Evolutionary conservation across 2,329 filamentous ascomycete genomes (phyloP).

Genomic region (Sarocladium strictum): DNA sequence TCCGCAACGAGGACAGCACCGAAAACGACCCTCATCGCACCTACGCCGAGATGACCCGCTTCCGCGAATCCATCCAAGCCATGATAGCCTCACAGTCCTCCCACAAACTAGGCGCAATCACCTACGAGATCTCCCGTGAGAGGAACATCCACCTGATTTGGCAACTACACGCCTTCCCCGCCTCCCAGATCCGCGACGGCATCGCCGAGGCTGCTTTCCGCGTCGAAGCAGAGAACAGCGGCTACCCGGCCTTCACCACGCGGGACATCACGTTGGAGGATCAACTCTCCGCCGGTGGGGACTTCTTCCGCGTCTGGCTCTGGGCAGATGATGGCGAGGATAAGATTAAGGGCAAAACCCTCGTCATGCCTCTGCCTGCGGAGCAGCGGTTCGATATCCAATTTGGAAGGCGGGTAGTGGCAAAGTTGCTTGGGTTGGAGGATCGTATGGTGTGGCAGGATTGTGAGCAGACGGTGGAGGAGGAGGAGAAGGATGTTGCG

Average conservation of each 20-base stretch:
- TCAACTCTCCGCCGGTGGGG: constrained; percentile 37
- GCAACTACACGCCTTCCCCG: constrained; percentile 80
- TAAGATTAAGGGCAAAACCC: constrained; percentile 52
- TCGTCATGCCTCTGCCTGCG: constrained; percentile 68
- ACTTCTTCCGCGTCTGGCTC: constrained; percentile 81
- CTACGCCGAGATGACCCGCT: constrained; percentile 75
- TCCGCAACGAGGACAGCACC: constrained; percentile 40
- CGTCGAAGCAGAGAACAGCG: constrained; percentile 74
- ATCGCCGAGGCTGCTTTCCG: constrained; percentile 85
- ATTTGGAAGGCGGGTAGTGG: constrained; percentile 81
- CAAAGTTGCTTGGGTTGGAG: constrained; percentile 79
- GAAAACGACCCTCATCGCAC: constrained; percentile 54
- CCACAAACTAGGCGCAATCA: constrained; percentile 70
- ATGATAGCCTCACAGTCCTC: constrained; percentile 60
- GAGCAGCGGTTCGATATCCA: constrained; percentile 81
- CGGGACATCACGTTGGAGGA: constrained; percentile 45
- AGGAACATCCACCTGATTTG: constrained; percentile 85
- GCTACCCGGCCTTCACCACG: constrained; percentile 45
- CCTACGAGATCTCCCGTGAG: constrained; percentile 83
- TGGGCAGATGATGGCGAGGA: constrained; percentile 57
- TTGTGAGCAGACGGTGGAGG: constrained; percentile 67
- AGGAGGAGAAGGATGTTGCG: constrained; percentile 73
- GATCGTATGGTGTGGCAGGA: constrained; percentile 78
- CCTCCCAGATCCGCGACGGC: constrained; percentile 60
- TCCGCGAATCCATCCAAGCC: constrained; percentile 67